Conservation (phyloP, 208 protist genomes). For the Leishmania lainsoni region DNA sequence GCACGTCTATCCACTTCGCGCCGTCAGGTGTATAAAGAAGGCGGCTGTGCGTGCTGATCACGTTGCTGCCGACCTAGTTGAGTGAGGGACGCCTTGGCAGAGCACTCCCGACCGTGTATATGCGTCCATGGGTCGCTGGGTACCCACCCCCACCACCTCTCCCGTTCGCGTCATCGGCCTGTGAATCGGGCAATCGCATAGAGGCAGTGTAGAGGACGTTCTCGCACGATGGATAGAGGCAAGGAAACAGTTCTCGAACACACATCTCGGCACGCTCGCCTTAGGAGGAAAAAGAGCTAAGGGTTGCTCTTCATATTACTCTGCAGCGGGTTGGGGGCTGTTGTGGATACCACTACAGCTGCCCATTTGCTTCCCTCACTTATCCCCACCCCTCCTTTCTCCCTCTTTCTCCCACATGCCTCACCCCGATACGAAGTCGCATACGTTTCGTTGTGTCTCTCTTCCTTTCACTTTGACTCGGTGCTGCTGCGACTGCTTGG, state of each 20-base stretch:
- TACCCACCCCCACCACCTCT: neutral
- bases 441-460: neutral
- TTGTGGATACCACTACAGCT: too few relatives aligned
- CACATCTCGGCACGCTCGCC: neutral
- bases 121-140: neutral
- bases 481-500: constrained; percentile 1
- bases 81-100: neutral
- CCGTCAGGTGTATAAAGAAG: too few relatives aligned
- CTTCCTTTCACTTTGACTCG: neutral
- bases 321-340: neutral
- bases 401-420: constrained; percentile 5
- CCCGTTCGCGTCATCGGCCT: neutral
- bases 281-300: too few relatives aligned
- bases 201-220: neutral
- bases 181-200: neutral
- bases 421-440: neutral
- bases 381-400: neutral
- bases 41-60: neutral
- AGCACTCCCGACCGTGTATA: neutral
- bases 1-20: neutral
- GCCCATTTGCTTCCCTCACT: neutral
- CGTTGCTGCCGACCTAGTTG: neutral
- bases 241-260: neutral
- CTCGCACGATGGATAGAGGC: neutral
- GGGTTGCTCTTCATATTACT: neutral